phyloP scores from a whole-genome alignment of 2,329 filamentous ascomycete genomes.

The Ceratocystis papillata region DNA sequence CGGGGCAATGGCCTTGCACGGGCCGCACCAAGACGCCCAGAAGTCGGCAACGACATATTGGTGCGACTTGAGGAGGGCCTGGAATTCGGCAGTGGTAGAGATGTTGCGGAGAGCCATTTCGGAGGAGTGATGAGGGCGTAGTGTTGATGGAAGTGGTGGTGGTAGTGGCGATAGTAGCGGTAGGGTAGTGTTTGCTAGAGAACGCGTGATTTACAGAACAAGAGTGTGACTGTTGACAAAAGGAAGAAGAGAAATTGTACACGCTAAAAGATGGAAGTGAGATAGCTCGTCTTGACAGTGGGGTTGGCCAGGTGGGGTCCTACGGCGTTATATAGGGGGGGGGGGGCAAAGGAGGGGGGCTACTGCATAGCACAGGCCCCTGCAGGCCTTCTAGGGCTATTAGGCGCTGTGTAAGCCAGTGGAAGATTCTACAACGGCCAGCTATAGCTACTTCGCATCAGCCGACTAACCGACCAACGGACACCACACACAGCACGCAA shows the following conservation, averaged over 20 bases:
- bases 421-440: background rate
- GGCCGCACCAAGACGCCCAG: slow-evolving; percentile 50
- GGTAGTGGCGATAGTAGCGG: slow-evolving; percentile 25
- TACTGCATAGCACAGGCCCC: background rate
- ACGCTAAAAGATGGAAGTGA: background rate
- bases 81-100: slow-evolving; percentile 38
- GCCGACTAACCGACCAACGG: background rate
- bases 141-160: slow-evolving; percentile 30
- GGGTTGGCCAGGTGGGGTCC: background rate
- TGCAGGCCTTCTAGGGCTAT: background rate
- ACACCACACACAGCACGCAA: background rate
- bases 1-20: slow-evolving; percentile 50
- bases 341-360: background rate
- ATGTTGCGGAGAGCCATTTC: slow-evolving; percentile 12
- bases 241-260: background rate
- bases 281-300: background rate
- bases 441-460: background rate
- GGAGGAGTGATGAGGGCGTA: slow-evolving; percentile 35
- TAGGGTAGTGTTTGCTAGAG: background rate
- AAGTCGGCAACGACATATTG: slow-evolving; percentile 48
- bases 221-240: background rate
- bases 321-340: background rate
- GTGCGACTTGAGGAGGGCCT: slow-evolving; percentile 38
- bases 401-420: background rate
- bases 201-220: too few species aligned